Conservation (phyloP, 1,284 basidiomycete genomes). For the Pseudozyma hubeiensis region DNA sequence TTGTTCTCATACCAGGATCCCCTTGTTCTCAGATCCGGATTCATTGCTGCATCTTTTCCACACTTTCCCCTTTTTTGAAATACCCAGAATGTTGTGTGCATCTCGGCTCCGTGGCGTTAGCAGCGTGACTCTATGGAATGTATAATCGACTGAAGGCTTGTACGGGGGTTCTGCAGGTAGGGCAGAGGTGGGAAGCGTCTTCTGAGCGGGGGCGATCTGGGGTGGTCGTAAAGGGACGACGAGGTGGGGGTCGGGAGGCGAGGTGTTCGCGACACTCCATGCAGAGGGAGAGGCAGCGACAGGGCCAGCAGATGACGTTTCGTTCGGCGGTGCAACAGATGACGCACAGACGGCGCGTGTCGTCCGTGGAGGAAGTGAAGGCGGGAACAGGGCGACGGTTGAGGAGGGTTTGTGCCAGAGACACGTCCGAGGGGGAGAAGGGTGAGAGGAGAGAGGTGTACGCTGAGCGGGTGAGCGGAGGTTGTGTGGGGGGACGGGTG, state of each 20-base stretch:
- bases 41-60: background rate
- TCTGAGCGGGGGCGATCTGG: background rate
- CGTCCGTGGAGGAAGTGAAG: slow-evolving; percentile 7
- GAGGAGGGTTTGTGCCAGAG: slow-evolving; percentile 23
- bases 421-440: slow-evolving; percentile 10
- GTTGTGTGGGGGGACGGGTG: slow-evolving; percentile 17
- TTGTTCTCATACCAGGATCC: background rate
- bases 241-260: slow-evolving; percentile 48
- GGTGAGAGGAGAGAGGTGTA: slow-evolving; percentile 29
- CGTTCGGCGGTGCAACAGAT: slow-evolving; percentile 50
- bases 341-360: slow-evolving; percentile 38
- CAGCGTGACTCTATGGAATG: slow-evolving; percentile 36
- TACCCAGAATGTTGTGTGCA: no score
- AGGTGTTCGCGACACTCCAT: slow-evolving; percentile 62
- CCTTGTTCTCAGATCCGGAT: background rate
- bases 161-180: slow-evolving; percentile 60
- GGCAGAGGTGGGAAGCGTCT: slow-evolving; percentile 48
- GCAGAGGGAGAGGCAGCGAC: slow-evolving; percentile 66
- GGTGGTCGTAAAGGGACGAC: slow-evolving; percentile 2
- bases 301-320: slow-evolving; percentile 65
- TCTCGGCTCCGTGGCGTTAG: no score
- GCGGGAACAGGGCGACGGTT: slow-evolving; percentile 5
- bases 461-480: slow-evolving; percentile 48
- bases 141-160: slow-evolving; percentile 56
- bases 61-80: background rate